Percentiles rank a stretch among this genome's conserved stretches.
phyloP scores from a whole-genome alignment of 2,329 filamentous ascomycete species.

The Sclerotinia glacialis region DNA sequence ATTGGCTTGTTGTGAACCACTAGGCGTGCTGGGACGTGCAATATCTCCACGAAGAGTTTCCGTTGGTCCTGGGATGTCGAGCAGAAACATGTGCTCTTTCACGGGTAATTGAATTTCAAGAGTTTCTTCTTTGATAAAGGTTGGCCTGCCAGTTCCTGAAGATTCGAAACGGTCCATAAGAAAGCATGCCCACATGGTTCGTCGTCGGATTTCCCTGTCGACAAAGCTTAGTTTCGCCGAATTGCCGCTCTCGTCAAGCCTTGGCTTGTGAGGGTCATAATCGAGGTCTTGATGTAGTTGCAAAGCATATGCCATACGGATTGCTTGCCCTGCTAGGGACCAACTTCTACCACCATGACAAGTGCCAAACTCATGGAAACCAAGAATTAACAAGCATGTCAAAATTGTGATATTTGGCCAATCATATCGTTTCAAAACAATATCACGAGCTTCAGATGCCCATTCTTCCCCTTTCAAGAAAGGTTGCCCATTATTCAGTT shows the following conservation, averaged over 20 bases:
- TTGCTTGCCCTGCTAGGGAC: conserved; percentile 92
- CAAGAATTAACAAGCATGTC: conserved; percentile 83
- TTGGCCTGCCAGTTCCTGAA: conserved; percentile 86
- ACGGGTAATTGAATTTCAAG: conserved; percentile 88
- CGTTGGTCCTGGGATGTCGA: conserved; percentile 85
- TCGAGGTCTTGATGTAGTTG: conserved; percentile 91
- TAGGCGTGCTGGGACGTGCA: conserved; percentile 58
- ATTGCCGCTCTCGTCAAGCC: conserved; percentile 41
- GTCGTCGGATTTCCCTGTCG: conserved; percentile 85
- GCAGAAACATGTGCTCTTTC: conserved; percentile 83
- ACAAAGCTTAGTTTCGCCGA: conserved; percentile 75
- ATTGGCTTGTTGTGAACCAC: conserved; percentile 63
- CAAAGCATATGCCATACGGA: conserved; percentile 93
- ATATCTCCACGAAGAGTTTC: conserved; percentile 75
- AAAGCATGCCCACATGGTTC: conserved; percentile 98
- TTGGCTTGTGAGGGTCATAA: conserved; percentile 68
- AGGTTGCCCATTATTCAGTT: conserved; percentile 65
- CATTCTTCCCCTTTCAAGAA: conserved; percentile 90
- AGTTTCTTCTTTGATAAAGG: conserved; percentile 85
- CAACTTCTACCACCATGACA: conserved; percentile 95
- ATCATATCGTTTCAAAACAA: conserved; percentile 83
- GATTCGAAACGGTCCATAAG: conserved; percentile 98
- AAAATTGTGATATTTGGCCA: conserved; percentile 95
- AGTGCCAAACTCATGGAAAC: conserved; percentile 92
- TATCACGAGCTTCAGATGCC: conserved; percentile 82